phyloP scores from a whole-genome alignment of 2,329 filamentous ascomycete species.

The Fonsecaea monophora region DNA sequence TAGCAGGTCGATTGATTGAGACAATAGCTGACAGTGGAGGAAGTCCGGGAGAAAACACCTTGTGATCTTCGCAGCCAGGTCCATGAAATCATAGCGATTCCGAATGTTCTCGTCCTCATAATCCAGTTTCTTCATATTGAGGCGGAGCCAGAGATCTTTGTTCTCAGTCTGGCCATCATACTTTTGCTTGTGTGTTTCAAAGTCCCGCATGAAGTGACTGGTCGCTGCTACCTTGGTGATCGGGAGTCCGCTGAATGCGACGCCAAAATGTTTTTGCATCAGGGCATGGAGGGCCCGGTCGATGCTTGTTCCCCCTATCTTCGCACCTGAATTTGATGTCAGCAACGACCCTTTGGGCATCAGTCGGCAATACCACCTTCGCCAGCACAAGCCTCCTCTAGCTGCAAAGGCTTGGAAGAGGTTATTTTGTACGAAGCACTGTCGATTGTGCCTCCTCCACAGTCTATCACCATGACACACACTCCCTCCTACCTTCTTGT shows the following conservation, averaged over 20 bases:
- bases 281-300: conserved; percentile 45
- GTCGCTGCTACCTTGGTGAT: conserved; percentile 42
- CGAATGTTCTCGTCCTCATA: neutral
- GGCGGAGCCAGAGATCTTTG: neutral
- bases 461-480: conserved; percentile 31
- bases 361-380: conserved; percentile 5
- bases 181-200: conserved; percentile 44
- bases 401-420: conserved; percentile 19
- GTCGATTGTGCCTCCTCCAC: conserved; percentile 40
- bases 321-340: conserved; percentile 39
- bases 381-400: conserved; percentile 24
- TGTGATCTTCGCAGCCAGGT: conserved; percentile 6
- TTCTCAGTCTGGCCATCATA: conserved; percentile 38
- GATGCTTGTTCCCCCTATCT: conserved; percentile 46
- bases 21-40: neutral
- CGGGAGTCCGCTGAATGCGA: conserved; percentile 41
- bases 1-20: neutral
- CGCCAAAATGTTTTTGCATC: conserved; percentile 43
- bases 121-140: conserved; percentile 1
- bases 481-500: conserved; percentile 1
- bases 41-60: neutral
- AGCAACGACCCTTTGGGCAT: neutral
- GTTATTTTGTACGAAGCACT: conserved; percentile 14
- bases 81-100: conserved; percentile 7
- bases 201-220: conserved; percentile 46